Evolutionary conservation across 495 filamentous ascomycete species (phyloP).

Genomic region (Penicillium desertorum): DNA sequence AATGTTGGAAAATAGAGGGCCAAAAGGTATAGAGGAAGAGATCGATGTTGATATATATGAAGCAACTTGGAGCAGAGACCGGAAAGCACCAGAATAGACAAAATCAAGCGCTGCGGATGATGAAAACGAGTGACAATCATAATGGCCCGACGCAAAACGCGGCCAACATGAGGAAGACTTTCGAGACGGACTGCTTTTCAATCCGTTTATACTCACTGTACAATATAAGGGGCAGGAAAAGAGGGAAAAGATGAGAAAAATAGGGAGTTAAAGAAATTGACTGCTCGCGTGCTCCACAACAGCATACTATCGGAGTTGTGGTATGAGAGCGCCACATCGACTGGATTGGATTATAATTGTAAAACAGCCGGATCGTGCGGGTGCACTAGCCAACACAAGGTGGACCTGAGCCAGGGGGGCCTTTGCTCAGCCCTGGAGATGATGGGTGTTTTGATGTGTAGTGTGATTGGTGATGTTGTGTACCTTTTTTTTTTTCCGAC

Average conservation of each 20-base stretch:
- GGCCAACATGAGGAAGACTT: constrained; percentile 6
- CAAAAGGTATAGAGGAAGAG: constrained; percentile 10
- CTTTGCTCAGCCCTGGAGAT: neutral
- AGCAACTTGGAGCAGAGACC: constrained; percentile 22
- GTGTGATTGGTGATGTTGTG: neutral
- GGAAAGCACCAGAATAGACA: constrained; percentile 22
- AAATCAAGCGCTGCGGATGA: constrained; percentile 17
- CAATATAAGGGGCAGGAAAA: neutral
- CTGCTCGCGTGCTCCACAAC: constrained; percentile 15
- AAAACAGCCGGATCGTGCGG: constrained; percentile 2
- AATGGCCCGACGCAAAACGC: neutral
- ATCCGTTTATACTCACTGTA: constrained; percentile 4
- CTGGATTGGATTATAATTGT: constrained; percentile 3
- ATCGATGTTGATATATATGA: constrained; percentile 22
- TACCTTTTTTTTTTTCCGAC: neutral
- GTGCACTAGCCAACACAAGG: constrained; percentile 4
- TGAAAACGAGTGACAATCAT: constrained; percentile 18
- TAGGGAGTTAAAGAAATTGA: neutral
- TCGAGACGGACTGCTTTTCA: constrained; percentile 5
- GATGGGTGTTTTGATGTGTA: neutral
- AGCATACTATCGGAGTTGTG: constrained; percentile 8
- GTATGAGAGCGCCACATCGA: constrained; percentile 4
- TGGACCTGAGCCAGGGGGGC: constrained; percentile 8
- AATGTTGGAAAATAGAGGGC: constrained; percentile 25
- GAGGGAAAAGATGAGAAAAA: neutral